Percentiles rank a stretch among this genome's conserved stretches.
These are phyloP conservation scores for Monosporozyma aerobia DNA, from an alignment of 805 yeast genomes.

Conservation along the genomic window DNA sequence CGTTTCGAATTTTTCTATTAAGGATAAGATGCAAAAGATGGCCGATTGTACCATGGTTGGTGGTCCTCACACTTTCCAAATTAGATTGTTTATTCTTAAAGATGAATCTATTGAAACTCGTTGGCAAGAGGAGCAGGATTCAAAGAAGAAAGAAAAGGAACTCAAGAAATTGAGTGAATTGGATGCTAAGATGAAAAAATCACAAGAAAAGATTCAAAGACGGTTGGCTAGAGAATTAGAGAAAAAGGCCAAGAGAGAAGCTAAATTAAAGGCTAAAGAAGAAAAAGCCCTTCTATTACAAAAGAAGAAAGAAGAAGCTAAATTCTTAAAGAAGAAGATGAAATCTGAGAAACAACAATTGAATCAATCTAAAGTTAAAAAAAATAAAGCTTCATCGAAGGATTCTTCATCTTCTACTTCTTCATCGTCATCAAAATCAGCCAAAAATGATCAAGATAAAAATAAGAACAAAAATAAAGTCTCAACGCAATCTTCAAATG, in stretches of 20 bases:
- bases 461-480: not conserved
- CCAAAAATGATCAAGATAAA: not conserved
- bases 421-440: too few relatives aligned
- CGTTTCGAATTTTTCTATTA: constrained; percentile 11
- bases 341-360: constrained; percentile 4
- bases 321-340: constrained; percentile 16
- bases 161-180: constrained; percentile 30
- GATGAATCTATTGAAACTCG: constrained; percentile 60
- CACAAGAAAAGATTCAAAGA: constrained; percentile 21
- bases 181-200: constrained; percentile 23
- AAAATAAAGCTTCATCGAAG: not conserved
- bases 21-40: constrained; percentile 84
- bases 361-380: constrained; percentile 3
- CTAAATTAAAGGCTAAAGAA: constrained; percentile 17
- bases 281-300: constrained; percentile 2
- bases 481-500: not conserved
- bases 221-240: constrained; percentile 19
- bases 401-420: too few relatives aligned
- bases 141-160: constrained; percentile 29
- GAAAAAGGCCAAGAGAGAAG: constrained; percentile 13
- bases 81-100: constrained; percentile 71
- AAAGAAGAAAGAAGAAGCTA: constrained; percentile 14
- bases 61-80: constrained; percentile 79
- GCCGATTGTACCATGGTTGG: constrained; percentile 63
- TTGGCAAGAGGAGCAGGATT: constrained; percentile 35